Evolutionary conservation across 108 stramenopile genomes (phyloP).

Genomic region (Cyclotella baltica): DNA sequence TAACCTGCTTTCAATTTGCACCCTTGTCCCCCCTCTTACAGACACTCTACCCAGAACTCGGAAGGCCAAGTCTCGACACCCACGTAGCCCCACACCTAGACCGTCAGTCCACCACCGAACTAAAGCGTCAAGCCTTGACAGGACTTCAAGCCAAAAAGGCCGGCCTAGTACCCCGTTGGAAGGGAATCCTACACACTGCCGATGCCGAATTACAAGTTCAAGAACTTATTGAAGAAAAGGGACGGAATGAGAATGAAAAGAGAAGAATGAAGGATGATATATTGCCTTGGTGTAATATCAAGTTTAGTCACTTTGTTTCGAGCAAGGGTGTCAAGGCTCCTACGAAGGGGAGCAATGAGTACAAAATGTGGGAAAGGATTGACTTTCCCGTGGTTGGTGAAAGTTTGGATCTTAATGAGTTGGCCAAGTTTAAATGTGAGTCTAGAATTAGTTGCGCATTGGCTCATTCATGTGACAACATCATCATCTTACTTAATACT

Average conservation of each 20-base stretch:
- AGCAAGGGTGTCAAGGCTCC: not conserved
- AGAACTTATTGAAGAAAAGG: not conserved
- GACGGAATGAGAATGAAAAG: constrained; percentile 5
- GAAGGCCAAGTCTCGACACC: not conserved
- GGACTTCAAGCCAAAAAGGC: not conserved
- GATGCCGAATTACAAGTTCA: constrained; percentile 11
- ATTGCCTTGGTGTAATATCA: constrained; percentile 30
- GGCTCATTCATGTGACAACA: too few species aligned
- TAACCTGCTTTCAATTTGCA: not conserved
- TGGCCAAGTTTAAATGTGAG: constrained; percentile 25
- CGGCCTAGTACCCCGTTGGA: constrained; percentile 37
- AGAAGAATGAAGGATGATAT: not conserved
- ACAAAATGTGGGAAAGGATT: constrained; percentile 21
- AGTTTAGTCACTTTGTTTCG: constrained; percentile 16
- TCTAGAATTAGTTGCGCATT: not conserved
- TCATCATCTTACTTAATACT: too few species aligned
- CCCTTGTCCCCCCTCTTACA: not conserved
- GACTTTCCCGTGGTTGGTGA: constrained; percentile 29
- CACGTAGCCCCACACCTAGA: constrained; percentile 2
- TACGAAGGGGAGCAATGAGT: constrained; percentile 12
- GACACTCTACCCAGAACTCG: constrained; percentile 16
- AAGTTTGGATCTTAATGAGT: constrained; percentile 6
- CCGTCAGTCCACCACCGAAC: not conserved
- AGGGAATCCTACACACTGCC: constrained; percentile 36
- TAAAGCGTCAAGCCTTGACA: not conserved